phyloP scores from a whole-genome alignment of 371 early-diverging fungal genomes.

The Parasitella parasitica region DNA sequence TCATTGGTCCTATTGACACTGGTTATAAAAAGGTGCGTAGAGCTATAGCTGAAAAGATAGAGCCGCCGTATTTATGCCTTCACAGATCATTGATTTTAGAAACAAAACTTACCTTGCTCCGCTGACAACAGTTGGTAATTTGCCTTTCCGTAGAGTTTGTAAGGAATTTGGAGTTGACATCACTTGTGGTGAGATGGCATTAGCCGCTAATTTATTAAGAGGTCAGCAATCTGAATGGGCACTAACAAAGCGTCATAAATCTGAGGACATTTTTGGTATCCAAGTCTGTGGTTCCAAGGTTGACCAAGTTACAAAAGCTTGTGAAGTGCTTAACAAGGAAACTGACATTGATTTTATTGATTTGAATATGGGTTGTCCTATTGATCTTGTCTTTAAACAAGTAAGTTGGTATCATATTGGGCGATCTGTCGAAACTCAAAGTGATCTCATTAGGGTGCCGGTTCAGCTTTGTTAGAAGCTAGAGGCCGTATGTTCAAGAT shows the following conservation, averaged over 20 bases:
- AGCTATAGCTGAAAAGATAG: too few species aligned
- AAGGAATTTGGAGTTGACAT: constrained; percentile 94
- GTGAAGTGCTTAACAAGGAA: constrained; percentile 69
- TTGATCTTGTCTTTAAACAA: constrained; percentile 80
- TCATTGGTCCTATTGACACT: constrained; percentile 47
- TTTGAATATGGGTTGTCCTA: constrained; percentile 95
- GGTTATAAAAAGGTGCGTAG: constrained; percentile 38
- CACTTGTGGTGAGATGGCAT: constrained; percentile 97
- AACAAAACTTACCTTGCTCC: constrained; percentile 95
- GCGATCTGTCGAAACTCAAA: neutral
- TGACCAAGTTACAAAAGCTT: constrained; percentile 65
- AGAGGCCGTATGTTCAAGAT: constrained; percentile 72
- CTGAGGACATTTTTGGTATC: constrained; percentile 93
- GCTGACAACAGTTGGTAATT: constrained; percentile 84
- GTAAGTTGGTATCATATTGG: constrained; percentile 23
- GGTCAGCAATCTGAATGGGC: constrained; percentile 87
- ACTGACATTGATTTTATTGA: constrained; percentile 91
- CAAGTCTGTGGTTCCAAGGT: constrained; percentile 77
- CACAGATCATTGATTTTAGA: constrained; percentile 71
- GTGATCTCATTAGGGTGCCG: constrained; percentile 58
- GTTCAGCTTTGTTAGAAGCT: constrained; percentile 78
- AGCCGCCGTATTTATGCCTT: too few species aligned
- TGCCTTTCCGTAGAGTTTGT: constrained; percentile 94
- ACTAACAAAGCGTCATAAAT: constrained; percentile 80
- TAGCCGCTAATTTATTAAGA: constrained; percentile 69